These are phyloP conservation scores for Aegle marmelos DNA, from an alignment of 345 rosid species.

Conservation along the genomic window DNA sequence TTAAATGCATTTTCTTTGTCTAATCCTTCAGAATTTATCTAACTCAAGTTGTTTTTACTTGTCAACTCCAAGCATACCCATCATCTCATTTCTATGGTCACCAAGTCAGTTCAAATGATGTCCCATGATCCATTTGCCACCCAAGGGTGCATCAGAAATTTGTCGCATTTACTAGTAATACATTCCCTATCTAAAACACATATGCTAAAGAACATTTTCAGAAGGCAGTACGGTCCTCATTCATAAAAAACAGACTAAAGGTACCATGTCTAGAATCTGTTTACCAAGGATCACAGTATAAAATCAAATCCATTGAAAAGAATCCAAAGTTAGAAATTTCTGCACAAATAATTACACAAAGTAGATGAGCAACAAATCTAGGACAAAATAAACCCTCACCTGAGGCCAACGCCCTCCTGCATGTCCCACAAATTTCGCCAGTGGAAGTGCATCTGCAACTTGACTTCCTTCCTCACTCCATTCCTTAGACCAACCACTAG, in stretches of 20 bases:
- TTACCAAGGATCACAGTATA: neutral
- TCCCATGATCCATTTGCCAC: neutral
- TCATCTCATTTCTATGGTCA: neutral
- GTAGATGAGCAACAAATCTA: neutral
- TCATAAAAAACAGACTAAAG: neutral
- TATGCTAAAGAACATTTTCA: neutral
- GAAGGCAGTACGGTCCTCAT: neutral
- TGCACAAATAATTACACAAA: neutral
- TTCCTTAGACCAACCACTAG: slow-evolving; percentile 54
- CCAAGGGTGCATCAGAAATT: neutral
- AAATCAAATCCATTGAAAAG: neutral
- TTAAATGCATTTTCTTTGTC: neutral
- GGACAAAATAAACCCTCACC: slow-evolving; percentile 41
- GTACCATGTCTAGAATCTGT: neutral
- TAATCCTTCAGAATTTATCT: neutral
- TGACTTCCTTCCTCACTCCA: slow-evolving; percentile 66
- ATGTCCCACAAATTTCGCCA: slow-evolving; percentile 63
- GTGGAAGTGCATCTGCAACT: slow-evolving; percentile 66
- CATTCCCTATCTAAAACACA: neutral
- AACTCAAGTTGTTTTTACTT: neutral
- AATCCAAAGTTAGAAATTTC: neutral
- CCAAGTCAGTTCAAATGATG: neutral
- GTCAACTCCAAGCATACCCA: neutral
- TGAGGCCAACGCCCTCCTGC: slow-evolving; percentile 92
- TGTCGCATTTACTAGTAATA: neutral